Percentiles rank a stretch among this genome's conserved stretches.
phyloP scores from a whole-genome alignment of 2,329 filamentous ascomycete species.

The Botrytis paeoniae region DNA sequence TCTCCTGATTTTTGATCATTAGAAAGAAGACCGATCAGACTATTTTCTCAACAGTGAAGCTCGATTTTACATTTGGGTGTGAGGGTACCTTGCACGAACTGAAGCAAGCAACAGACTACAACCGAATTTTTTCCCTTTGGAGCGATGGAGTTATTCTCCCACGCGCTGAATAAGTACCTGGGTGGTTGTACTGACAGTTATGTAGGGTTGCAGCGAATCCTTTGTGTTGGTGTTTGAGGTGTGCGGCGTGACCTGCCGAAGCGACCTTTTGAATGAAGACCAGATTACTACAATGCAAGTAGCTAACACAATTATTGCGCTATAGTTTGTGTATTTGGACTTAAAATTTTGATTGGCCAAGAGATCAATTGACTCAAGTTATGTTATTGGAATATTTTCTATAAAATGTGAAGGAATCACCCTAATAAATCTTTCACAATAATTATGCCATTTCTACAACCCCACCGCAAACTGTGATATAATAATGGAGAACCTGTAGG shows the following conservation, averaged over 20 bases:
- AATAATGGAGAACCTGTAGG: background rate
- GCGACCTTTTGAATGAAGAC: background rate
- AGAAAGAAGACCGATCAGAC: background rate
- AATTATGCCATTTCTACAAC: background rate
- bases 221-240: slow-evolving; percentile 7
- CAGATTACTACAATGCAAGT: background rate
- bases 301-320: background rate
- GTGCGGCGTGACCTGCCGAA: background rate
- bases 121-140: background rate
- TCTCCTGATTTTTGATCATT: background rate
- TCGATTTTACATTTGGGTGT: background rate
- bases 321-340: background rate
- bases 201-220: background rate
- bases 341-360: background rate
- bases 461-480: background rate
- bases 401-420: background rate
- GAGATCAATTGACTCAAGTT: background rate
- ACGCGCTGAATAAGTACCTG: too few relatives aligned
- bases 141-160: background rate
- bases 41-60: background rate
- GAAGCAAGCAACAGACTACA: background rate
- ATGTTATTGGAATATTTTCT: background rate
- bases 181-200: background rate
- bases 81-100: background rate
- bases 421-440: background rate